Base-by-base conservation (phyloP, 2,329 filamentous ascomycete species). In the Amphichorda felina region DNA sequence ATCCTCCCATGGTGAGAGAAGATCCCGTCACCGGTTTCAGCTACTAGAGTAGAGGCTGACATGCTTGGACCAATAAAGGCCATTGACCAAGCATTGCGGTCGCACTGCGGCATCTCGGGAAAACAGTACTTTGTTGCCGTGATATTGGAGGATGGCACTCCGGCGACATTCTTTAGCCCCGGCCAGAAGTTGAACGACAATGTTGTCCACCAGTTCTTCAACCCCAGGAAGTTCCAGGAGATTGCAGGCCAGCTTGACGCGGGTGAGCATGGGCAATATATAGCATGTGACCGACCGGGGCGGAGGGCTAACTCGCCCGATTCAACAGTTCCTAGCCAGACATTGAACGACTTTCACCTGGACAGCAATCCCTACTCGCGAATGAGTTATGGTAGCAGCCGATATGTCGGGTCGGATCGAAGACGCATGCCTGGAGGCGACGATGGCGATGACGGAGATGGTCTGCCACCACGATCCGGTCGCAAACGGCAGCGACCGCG, bases 81-180 rank as follows among this genome's bases (percentile, higher is more conserved):
- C 45, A 70, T 75, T 24, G 63, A 64, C 24, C 60, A 64, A 40
- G 69, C 66, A 18, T 52, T 76, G 9, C 58, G 64, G 13, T 63
- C 70, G 33, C 57, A 68, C 28, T 74, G 70, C 43, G 60, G 62
- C 26, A 69, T 75, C 31, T 60, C 65, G 2, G 63, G 62, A 9
- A 60, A 63, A 35, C 56, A 57, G 40, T 75, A 67, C 46, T 73
- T 75, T 42, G 56, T 75, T 24, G 68, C 64, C 9, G 63, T 61
- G 2, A 53, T 71, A 28, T 54, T 60, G 25, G 65, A 71, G 19
- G 65, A 69, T 39, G 66, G 66, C 15, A 56, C 58, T 13, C 46
- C 58, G 2, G 56, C 59, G 38, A 67, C 60, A 4, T 70, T 68
- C 37, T 57, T 61, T 3, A 64, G 64, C 3, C 64, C 66, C 1